Evolutionary conservation across 768 basidiomycete species (phyloP).

Genomic region (Boletellus sp.): DNA sequence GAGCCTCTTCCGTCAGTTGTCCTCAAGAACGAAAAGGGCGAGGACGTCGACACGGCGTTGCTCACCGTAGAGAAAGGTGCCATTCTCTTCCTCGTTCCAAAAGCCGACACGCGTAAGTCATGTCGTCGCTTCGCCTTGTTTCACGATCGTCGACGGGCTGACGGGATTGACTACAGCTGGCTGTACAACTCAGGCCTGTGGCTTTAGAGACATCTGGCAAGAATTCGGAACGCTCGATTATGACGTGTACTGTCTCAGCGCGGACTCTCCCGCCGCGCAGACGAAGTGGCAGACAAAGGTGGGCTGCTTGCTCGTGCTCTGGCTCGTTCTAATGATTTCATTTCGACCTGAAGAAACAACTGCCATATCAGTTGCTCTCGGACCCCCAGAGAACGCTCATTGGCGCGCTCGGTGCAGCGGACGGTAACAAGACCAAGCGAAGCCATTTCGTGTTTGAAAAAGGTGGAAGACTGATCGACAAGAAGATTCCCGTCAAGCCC

Average conservation of each 20-base stretch:
- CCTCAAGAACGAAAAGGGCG: constrained; percentile 82
- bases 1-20: constrained; percentile 68
- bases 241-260: constrained; percentile 80
- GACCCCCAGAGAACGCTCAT: constrained; percentile 85
- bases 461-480: constrained; percentile 85
- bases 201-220: constrained; percentile 79
- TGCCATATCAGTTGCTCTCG: constrained; percentile 84
- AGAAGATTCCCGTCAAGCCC: constrained; percentile 82
- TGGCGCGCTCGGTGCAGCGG: constrained; percentile 74
- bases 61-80: constrained; percentile 70
- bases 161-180: constrained; percentile 50
- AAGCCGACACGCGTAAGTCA: constrained; percentile 81
- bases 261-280: constrained; percentile 71
- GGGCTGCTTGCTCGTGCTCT: constrained; percentile 8
- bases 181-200: constrained; percentile 91
- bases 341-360: constrained; percentile 55
- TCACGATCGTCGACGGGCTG: neutral
- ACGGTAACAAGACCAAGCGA: constrained; percentile 79
- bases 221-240: constrained; percentile 65
- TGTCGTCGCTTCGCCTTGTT: neutral
- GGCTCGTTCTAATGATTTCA: constrained; percentile 2
- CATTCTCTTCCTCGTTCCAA: constrained; percentile 80
- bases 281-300: constrained; percentile 87
- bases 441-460: constrained; percentile 93
- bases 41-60: constrained; percentile 65